Evolutionary conservation across 2,329 filamentous ascomycete species (phyloP).

Genomic region (Fusarium miscanthi): DNA sequence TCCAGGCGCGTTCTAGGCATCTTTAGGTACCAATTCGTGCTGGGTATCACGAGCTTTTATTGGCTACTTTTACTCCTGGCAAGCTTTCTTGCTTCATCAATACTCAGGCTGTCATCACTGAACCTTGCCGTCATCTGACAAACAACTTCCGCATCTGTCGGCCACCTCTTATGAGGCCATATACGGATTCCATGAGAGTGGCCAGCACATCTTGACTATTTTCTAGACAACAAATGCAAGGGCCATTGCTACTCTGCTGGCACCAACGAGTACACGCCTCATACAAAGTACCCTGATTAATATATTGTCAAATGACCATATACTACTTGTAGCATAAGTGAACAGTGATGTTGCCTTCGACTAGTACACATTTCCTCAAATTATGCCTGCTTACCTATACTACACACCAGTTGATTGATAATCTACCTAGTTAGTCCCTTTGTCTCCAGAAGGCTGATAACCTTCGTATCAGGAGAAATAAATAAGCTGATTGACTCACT

Average conservation of each 20-base stretch:
- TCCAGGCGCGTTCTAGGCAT: slow-evolving; percentile 9
- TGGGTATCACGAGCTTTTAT: slow-evolving; percentile 1
- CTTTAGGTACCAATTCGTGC: slow-evolving; percentile 26
- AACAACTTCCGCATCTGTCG: not conserved
- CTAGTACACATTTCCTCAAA: not conserved
- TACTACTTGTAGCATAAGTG: not conserved
- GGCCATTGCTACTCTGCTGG: slow-evolving; percentile 13
- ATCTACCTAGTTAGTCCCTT: not conserved
- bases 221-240: not conserved
- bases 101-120: not conserved
- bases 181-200: not conserved
- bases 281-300: not conserved
- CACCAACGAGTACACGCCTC: not conserved
- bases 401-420: not conserved
- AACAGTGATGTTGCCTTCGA: not conserved
- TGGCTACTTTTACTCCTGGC: not conserved
- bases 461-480: not conserved
- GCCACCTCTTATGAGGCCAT: not conserved
- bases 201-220: not conserved
- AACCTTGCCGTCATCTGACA: not conserved
- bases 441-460: not conserved
- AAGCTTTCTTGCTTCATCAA: not conserved
- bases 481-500: not conserved
- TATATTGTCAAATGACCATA: not conserved
- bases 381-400: not conserved